Conservation (phyloP, 164 flowering plant genomes). For the Magnolia kwangsiensis region DNA sequence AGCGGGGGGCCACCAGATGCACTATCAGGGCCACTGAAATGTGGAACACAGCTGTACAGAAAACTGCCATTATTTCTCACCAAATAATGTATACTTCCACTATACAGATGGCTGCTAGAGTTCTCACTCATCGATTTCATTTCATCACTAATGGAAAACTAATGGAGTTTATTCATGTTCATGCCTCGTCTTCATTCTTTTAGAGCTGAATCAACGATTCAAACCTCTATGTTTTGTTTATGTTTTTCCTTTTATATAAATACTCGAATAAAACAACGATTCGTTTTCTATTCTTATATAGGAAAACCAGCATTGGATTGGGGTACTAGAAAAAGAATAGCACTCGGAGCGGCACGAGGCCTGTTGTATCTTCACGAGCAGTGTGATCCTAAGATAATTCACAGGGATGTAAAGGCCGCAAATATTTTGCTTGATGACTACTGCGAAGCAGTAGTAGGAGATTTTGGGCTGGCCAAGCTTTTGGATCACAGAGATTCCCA, state of each 20-base stretch:
- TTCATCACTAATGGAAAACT: neutral
- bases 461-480: conserved; percentile 91
- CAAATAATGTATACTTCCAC: neutral
- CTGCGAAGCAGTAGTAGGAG: conserved; percentile 91
- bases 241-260: too few relatives aligned
- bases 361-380: conserved; percentile 86
- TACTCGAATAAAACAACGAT: too few relatives aligned
- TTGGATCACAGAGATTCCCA: conserved; percentile 91
- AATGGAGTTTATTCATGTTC: neutral
- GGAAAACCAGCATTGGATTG: conserved; percentile 75
- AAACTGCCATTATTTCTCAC: neutral
- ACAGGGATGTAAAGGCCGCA: conserved; percentile 91
- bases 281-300: conserved; percentile 21
- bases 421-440: conserved; percentile 83
- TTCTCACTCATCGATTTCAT: neutral
- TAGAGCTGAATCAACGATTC: neutral
- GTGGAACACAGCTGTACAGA: neutral
- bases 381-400: conserved; percentile 92
- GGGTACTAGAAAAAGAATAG: conserved; percentile 79
- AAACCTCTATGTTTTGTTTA: too few relatives aligned
- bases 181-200: neutral
- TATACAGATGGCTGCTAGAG: too few relatives aligned
- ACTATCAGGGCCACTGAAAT: neutral
- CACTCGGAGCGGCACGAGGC: conserved; percentile 84
- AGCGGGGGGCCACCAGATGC: too few relatives aligned